These are phyloP conservation scores for Chytriomyces sp. DNA, from an alignment of 192 early-diverging fungal species.

Conservation along the genomic window DNA sequence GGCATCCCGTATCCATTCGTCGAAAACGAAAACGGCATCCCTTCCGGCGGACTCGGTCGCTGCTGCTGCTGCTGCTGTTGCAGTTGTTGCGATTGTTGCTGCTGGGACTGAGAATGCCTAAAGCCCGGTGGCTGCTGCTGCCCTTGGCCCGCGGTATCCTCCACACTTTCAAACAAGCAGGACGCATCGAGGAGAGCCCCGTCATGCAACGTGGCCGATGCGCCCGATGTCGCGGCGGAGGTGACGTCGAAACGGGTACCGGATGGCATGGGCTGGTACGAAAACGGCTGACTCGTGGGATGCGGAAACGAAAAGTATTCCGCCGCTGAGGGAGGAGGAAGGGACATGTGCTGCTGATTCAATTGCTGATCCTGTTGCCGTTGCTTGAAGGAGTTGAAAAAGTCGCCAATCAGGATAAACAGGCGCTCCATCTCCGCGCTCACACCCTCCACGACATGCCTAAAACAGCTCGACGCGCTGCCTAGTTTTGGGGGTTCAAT, in stretches of 20 bases:
- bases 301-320: neutral
- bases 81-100: neutral
- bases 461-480: no score
- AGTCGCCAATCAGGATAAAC: slow-evolving; percentile 8
- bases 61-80: neutral
- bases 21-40: neutral
- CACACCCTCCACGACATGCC: slow-evolving; percentile 35
- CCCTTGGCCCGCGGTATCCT: no score
- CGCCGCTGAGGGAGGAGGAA: neutral
- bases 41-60: neutral
- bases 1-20: neutral
- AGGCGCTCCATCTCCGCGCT: slow-evolving; percentile 3
- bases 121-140: neutral
- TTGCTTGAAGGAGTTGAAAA: slow-evolving; percentile 1
- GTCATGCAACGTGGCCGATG: neutral
- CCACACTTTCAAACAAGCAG: no score
- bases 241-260: neutral
- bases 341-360: no score
- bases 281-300: neutral
- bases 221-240: neutral
- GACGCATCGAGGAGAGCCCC: no score
- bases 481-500: no score
- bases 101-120: neutral
- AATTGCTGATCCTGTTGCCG: neutral
- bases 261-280: neutral